A percentile compares a stretch with the other conserved stretches of the same genome.
Evolutionary conservation across 2,329 filamentous ascomycete genomes (phyloP).

Genomic region (Fusarium nelsonii): DNA sequence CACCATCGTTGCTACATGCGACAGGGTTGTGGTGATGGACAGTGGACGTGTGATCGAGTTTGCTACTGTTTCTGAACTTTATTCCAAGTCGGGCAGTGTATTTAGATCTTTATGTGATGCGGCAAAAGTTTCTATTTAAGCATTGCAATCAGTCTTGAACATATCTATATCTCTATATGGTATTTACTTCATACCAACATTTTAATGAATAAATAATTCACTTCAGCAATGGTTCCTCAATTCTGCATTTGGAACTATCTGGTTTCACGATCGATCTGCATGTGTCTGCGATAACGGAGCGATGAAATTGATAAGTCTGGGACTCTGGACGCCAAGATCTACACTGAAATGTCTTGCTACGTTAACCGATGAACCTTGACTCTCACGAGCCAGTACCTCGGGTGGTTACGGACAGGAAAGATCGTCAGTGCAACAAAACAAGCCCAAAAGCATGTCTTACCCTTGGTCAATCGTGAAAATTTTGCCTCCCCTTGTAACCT

Average conservation of each 20-base stretch:
- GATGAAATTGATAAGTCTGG: not conserved
- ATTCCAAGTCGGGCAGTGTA: constrained; percentile 1
- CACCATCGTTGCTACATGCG: constrained; percentile 39
- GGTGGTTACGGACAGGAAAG: not conserved
- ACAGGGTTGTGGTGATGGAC: constrained; percentile 39
- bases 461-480: not conserved
- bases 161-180: not conserved
- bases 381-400: not conserved
- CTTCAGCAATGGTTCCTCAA: not conserved
- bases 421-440: not conserved
- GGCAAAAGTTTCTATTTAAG: constrained; percentile 12
- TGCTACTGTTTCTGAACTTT: constrained; percentile 17
- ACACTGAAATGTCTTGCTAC: not conserved
- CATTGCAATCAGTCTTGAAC: not conserved
- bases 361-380: not conserved
- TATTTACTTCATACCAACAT: not conserved
- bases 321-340: not conserved
- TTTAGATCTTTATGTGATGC: constrained; percentile 32
- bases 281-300: not conserved
- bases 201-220: not conserved
- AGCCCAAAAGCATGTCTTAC: not conserved
- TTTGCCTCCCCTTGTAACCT: constrained; percentile 1
- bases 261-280: not conserved
- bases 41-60: constrained; percentile 34
- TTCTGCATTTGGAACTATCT: not conserved